Percentiles rank a stretch among this genome's conserved stretches.
Evolutionary conservation across 768 basidiomycete species (phyloP).

Genomic region (Suillus bovinus): DNA sequence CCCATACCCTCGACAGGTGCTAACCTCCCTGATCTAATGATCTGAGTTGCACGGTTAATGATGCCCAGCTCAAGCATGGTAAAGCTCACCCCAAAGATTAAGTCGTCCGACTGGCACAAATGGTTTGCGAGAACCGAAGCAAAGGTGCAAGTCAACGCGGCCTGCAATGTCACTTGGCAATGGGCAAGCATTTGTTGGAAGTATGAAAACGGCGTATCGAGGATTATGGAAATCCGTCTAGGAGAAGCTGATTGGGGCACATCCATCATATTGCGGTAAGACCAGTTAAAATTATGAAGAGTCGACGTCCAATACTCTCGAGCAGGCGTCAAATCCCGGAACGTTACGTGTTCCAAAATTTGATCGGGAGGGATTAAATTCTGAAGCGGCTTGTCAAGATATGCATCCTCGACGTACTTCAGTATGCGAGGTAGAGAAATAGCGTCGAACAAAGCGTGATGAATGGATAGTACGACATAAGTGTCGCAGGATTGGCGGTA

Average conservation of each 20-base stretch:
- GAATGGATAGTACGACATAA: constrained; percentile 31
- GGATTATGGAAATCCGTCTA: constrained; percentile 16
- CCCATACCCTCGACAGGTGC: constrained; percentile 26
- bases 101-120: constrained; percentile 26
- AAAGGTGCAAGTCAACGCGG: constrained; percentile 31
- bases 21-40: constrained; percentile 33
- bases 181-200: constrained; percentile 22
- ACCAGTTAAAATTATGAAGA: constrained; percentile 24
- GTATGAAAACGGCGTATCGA: constrained; percentile 19
- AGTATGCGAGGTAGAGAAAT: constrained; percentile 31
- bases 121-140: constrained; percentile 26
- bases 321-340: constrained; percentile 15
- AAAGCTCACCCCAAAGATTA: constrained; percentile 33
- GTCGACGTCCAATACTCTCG: constrained; percentile 25
- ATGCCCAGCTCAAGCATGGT: background rate
- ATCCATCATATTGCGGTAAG: constrained; percentile 11
- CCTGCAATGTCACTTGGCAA: constrained; percentile 32
- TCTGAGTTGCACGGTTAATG: constrained; percentile 16
- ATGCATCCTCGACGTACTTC: constrained; percentile 27
- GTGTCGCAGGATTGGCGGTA: constrained; percentile 10
- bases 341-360: constrained; percentile 25
- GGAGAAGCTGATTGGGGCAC: constrained; percentile 9
- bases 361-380: constrained; percentile 14
- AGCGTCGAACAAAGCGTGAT: constrained; percentile 36
- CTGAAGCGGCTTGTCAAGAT: constrained; percentile 14